Evolutionary conservation across 192 early-diverging fungal species (phyloP), one percentile per base, ranked within the genome.

Genomic region (Rhizophagus prolifer): DNA sequence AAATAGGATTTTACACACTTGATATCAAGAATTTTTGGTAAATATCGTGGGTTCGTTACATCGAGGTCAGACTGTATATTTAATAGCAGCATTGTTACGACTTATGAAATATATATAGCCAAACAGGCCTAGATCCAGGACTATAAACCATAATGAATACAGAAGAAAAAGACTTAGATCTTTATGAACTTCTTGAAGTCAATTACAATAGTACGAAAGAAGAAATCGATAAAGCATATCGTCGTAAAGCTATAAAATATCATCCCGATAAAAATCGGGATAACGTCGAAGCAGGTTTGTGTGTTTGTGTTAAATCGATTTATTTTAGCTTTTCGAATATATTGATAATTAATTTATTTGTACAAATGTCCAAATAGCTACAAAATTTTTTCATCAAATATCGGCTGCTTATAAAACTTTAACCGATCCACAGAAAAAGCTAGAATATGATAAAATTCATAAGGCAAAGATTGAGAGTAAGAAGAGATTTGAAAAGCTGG

Each of bases 231-330:
- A 84, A 81, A 58, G 85, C 85, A 13, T 88, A 88, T 72, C 83
- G 87, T 50, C 50, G 74, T 13, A 86, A 92, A 46, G 94, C 95
- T 9, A 83, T 99, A 4, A 87, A 85, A 72, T 88, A 91, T 80
- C 96, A 99, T 81, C 96, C 95, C 13, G 96, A 98, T 86, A 94
- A 96, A 74, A 93, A 93, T 72, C 91, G 88, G 9, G 80, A 89
- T 34, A 68, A 75, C 70, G 84, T 88, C 7, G 91, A 92, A 73
- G 90, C 86, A 84, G 86, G 84, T 82, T 62, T 3, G 23, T 3
- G 13, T 31, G 34, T 36, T 38, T 38, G 68, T 59, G 9, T 75
- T 75, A 9, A 21, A 44, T 2, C 50, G 77, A n/a, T 31, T 63
- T 50, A 3, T 76, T 61, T 79, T 26, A 9, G 14, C 31, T 44